phyloP scores from a whole-genome alignment of 83 land plant genomes.

The Picea engelmannii region DNA sequence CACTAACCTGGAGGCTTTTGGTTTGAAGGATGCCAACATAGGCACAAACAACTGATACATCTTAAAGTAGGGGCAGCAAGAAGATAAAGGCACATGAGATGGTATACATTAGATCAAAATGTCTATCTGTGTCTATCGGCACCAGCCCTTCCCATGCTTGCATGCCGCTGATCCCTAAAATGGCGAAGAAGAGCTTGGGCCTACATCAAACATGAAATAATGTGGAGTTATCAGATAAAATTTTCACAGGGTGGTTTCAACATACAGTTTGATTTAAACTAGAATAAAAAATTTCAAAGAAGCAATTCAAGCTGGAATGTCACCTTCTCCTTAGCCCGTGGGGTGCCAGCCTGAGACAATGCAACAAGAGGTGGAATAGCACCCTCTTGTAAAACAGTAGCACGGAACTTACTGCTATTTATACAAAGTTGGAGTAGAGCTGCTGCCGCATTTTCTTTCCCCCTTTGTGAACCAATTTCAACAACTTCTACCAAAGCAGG shows the following conservation, averaged over 20 bases:
- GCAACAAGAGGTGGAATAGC: slow-evolving; percentile 93
- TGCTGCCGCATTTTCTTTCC: slow-evolving; percentile 95
- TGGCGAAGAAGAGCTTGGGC: slow-evolving; percentile 59
- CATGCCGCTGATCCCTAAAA: slow-evolving; percentile 63
- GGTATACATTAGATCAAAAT: slow-evolving; percentile 9
- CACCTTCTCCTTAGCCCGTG: slow-evolving; percentile 97
- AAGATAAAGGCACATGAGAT: background rate
- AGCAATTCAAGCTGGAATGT: background rate
- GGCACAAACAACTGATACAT: background rate
- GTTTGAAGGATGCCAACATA: background rate
- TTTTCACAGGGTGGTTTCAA: background rate
- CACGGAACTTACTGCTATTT: slow-evolving; percentile 66
- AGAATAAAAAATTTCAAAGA: background rate
- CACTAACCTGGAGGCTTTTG: background rate
- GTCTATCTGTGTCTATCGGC: slow-evolving; percentile 26
- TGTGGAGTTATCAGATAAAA: background rate
- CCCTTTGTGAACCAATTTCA: slow-evolving; percentile 83
- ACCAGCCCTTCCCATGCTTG: slow-evolving; percentile 33
- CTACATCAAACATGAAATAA: slow-evolving; percentile 21
- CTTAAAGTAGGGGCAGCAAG: background rate
- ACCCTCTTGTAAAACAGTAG: slow-evolving; percentile 87
- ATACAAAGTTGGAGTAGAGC: slow-evolving; percentile 79
- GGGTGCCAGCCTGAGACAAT: slow-evolving; percentile 84
- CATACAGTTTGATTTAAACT: background rate
- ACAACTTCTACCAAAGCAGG: slow-evolving; percentile 83